A percentile compares a stretch with the other conserved stretches of the same genome.
Conservation (phyloP, 495 filamentous ascomycete genomes). For the Sabuloglossum arenarium region DNA sequence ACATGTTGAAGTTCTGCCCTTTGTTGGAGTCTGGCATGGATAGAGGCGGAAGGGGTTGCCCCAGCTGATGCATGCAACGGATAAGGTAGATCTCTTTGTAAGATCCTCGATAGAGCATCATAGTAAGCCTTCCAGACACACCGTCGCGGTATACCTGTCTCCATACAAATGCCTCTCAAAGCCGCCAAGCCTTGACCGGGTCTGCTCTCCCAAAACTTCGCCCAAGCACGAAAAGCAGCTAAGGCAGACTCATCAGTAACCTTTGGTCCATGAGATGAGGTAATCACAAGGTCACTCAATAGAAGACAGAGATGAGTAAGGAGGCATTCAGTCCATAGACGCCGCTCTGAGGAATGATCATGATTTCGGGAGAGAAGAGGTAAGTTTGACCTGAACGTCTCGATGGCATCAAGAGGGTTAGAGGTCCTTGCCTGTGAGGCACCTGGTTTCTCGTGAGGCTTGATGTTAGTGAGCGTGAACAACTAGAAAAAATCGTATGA, state of each 20-base stretch:
- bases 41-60: slow-evolving; percentile 2
- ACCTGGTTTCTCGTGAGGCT: slow-evolving; percentile 10
- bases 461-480: neutral
- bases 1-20: slow-evolving; percentile 51
- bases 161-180: slow-evolving; percentile 7
- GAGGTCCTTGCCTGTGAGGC: slow-evolving; percentile 17
- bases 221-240: slow-evolving; percentile 39
- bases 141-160: slow-evolving; percentile 25
- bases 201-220: slow-evolving; percentile 29
- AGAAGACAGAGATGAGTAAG: slow-evolving; percentile 50
- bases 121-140: slow-evolving; percentile 70
- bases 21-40: slow-evolving; percentile 33
- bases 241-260: slow-evolving; percentile 19
- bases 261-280: slow-evolving; percentile 21
- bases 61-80: slow-evolving; percentile 4
- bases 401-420: slow-evolving; percentile 32
- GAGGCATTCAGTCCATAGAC: slow-evolving; percentile 59
- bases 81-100: slow-evolving; percentile 29
- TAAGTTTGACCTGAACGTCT: slow-evolving; percentile 39
- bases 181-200: slow-evolving; percentile 10
- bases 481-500: neutral
- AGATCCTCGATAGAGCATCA: slow-evolving; percentile 40
- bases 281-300: slow-evolving; percentile 32
- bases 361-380: slow-evolving; percentile 30
- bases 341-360: slow-evolving; percentile 12